Percentiles rank a stretch among this genome's conserved stretches.
Evolutionary conservation across 176 grass and related monocot species (phyloP).

Genomic region (Bromus sterilis): DNA sequence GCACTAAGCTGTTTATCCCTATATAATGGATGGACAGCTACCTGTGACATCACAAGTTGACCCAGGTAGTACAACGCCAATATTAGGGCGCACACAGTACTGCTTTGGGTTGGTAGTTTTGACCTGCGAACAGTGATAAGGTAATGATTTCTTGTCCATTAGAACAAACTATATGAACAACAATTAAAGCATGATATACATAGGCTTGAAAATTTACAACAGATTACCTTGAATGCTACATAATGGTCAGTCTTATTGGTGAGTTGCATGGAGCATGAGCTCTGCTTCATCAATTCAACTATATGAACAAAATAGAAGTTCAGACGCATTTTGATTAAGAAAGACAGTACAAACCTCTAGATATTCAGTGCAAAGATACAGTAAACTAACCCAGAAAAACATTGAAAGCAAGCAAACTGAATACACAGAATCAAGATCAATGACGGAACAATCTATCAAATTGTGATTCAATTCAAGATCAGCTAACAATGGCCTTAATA

Average conservation of each 20-base stretch:
- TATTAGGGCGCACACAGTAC: constrained; percentile 94
- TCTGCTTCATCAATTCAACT: constrained; percentile 97
- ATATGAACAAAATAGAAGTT: constrained; percentile 1
- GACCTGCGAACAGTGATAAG: constrained; percentile 39
- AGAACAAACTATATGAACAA: neutral
- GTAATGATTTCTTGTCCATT: neutral
- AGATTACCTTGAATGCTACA: constrained; percentile 90
- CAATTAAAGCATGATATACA: neutral
- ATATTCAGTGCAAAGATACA: neutral
- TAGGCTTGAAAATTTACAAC: neutral
- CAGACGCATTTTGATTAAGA: neutral
- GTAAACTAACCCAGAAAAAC: neutral
- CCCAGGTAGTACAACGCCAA: constrained; percentile 68
- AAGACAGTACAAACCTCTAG: neutral
- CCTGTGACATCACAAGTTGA: constrained; percentile 87
- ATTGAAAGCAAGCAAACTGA: neutral
- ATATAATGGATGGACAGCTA: constrained; percentile 18
- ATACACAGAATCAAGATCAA: neutral
- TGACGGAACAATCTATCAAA: neutral
- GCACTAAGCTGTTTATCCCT: neutral
- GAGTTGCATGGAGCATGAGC: constrained; percentile 85
- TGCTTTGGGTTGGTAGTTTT: constrained; percentile 99
- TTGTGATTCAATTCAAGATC: neutral
- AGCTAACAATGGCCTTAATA: neutral
- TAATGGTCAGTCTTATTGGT: constrained; percentile 94